These are phyloP conservation scores for Aphanomyces stellatus DNA, from an alignment of 352 stramenopile species.

Conservation along the genomic window DNA sequence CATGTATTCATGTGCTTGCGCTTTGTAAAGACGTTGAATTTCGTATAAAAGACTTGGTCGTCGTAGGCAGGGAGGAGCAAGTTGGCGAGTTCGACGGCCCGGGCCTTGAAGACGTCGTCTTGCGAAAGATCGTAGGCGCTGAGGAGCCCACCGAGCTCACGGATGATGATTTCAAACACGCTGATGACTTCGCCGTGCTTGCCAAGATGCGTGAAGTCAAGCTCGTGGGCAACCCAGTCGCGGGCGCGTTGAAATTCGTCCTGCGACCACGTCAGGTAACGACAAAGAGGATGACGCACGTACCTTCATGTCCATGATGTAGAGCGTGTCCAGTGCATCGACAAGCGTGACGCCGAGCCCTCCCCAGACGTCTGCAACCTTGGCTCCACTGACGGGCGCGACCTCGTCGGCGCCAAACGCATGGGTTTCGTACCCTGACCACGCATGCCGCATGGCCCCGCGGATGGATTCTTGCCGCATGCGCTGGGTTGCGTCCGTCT, in stretches of 20 bases:
- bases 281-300: neutral
- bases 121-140: constrained; percentile 90
- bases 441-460: constrained; percentile 65
- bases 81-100: constrained; percentile 90
- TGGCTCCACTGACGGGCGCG: constrained; percentile 52
- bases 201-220: constrained; percentile 77
- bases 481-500: neutral
- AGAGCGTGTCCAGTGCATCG: constrained; percentile 95
- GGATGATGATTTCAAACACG: constrained; percentile 99
- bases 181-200: constrained; percentile 63
- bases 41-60: constrained; percentile 87
- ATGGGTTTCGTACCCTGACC: constrained; percentile 87
- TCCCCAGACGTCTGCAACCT: constrained; percentile 81
- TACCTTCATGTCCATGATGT: constrained; percentile 87
- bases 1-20: constrained; percentile 28
- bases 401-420: constrained; percentile 96
- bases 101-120: constrained; percentile 84
- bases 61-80: constrained; percentile 87
- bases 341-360: constrained; percentile 88
- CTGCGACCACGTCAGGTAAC: constrained; percentile 24
- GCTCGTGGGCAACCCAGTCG: constrained; percentile 72
- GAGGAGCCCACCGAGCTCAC: constrained; percentile 94
- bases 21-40: constrained; percentile 83
- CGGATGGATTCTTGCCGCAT: constrained; percentile 37
- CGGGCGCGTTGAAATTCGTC: constrained; percentile 89